phyloP scores from a whole-genome alignment of 225 moss, liverwort and hornwort genomes.

The Physcomitrium patens region DNA sequence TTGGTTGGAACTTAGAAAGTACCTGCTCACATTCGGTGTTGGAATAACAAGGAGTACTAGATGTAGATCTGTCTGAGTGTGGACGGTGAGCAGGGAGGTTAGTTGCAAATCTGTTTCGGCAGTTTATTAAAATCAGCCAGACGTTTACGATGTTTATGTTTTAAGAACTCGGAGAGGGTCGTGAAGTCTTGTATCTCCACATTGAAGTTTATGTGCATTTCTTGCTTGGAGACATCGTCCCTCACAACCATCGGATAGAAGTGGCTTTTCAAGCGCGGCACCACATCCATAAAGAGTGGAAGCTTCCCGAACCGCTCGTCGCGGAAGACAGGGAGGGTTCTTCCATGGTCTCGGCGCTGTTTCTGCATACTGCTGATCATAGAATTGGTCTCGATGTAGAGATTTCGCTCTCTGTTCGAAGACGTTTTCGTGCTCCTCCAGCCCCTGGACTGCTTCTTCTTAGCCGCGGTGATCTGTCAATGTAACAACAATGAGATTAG shows the following conservation, averaged over 20 bases:
- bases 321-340: background rate
- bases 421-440: slow-evolving; percentile 42
- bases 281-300: no score
- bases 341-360: slow-evolving; percentile 23
- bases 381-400: slow-evolving; percentile 9
- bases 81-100: no score
- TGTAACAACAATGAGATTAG: background rate
- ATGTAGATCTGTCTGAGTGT: no score
- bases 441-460: slow-evolving; percentile 12
- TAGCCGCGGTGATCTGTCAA: slow-evolving; percentile 17
- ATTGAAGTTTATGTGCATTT: slow-evolving; percentile 35
- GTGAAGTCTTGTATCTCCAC: slow-evolving; percentile 15
- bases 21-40: no score
- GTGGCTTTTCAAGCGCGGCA: background rate
- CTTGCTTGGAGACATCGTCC: slow-evolving; percentile 29
- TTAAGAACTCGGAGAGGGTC: background rate
- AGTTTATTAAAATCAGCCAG: no score
- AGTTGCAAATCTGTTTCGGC: no score
- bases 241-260: slow-evolving; percentile 28
- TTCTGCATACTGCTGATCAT: slow-evolving; percentile 8
- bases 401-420: slow-evolving; percentile 20
- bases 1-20: no score
- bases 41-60: no score
- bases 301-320: slow-evolving; percentile 8
- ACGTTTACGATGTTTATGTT: no score